Conservation (phyloP, 352 stramenopile species). For the Poterioochromonas sp. region DNA sequence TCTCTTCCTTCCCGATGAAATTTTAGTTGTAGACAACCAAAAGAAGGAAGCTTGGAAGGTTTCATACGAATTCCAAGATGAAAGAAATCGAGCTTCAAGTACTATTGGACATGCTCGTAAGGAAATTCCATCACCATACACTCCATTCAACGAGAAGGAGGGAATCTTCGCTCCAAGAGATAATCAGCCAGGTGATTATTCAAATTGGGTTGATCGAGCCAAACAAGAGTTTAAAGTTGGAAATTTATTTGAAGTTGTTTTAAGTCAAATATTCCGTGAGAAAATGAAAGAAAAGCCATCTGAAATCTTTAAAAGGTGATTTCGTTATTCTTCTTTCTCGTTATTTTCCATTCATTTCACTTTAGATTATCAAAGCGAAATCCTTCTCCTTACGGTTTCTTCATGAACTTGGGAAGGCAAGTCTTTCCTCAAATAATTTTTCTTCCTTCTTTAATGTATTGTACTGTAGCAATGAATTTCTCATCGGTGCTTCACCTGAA, state of each 20-base stretch:
- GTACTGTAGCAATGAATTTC: slow-evolving; percentile 49
- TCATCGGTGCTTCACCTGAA: slow-evolving; percentile 70
- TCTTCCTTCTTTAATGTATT: background rate
- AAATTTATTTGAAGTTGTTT: slow-evolving; percentile 71
- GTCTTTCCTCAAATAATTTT: background rate
- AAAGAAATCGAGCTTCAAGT: slow-evolving; percentile 50
- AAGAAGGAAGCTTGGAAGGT: slow-evolving; percentile 63
- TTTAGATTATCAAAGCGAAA: slow-evolving; percentile 54
- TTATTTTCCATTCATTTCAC: no score
- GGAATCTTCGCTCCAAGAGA: slow-evolving; percentile 50
- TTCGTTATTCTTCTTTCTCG: no score
- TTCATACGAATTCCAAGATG: slow-evolving; percentile 59
- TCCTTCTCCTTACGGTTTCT: slow-evolving; percentile 70
- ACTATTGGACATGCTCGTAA: slow-evolving; percentile 55
- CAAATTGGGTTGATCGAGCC: slow-evolving; percentile 58
- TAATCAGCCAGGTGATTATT: slow-evolving; percentile 56
- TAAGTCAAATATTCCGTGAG: slow-evolving; percentile 68
- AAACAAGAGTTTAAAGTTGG: slow-evolving; percentile 68
- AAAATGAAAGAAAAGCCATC: background rate
- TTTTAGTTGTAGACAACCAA: slow-evolving; percentile 66
- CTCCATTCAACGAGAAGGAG: slow-evolving; percentile 34
- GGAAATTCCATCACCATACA: slow-evolving; percentile 37
- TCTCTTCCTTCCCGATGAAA: slow-evolving; percentile 68
- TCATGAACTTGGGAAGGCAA: slow-evolving; percentile 61
- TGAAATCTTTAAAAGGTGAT: background rate